Conservation (phyloP, 2,329 filamentous ascomycete genomes). For the Fusarium stilboides region DNA sequence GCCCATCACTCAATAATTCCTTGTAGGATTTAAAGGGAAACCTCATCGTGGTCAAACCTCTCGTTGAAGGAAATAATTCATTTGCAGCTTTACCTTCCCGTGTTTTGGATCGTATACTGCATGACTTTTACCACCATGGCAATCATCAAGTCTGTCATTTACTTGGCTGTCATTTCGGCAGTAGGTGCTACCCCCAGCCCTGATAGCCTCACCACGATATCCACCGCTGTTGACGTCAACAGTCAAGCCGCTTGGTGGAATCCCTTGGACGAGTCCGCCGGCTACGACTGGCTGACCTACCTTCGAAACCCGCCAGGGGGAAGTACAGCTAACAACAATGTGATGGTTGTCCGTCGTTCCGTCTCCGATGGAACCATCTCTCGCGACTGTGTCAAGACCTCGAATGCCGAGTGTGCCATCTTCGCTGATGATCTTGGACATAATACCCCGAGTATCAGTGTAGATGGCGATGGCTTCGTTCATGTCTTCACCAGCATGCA, state of each 20-base stretch:
- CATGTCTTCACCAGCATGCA: constrained; percentile 52
- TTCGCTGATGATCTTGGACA: constrained; percentile 48
- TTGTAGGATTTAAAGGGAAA: no score
- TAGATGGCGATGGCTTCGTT: constrained; percentile 46
- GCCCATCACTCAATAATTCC: no score
- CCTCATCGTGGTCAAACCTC: no score
- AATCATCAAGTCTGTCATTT: not conserved
- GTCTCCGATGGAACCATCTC: constrained; percentile 35
- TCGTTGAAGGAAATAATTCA: no score
- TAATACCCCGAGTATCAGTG: constrained; percentile 31
- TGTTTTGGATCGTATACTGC: no score
- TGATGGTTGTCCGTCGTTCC: constrained; percentile 46
- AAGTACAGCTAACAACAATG: constrained; percentile 45
- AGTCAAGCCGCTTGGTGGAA: constrained; percentile 50
- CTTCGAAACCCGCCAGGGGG: constrained; percentile 45
- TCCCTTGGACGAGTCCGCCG: constrained; percentile 46
- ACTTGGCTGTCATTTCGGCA: constrained; percentile 2
- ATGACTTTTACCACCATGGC: no score
- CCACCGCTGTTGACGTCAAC: constrained; percentile 39
- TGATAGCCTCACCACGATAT: constrained; percentile 8
- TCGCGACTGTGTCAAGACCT: constrained; percentile 45
- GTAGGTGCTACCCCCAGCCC: constrained; percentile 9
- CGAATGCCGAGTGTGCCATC: constrained; percentile 36
- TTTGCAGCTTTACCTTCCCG: no score
- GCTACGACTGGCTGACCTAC: constrained; percentile 46